Evolutionary conservation across 176 grass and related monocot species (phyloP).

Genomic region (Phoenix dactylifera): DNA sequence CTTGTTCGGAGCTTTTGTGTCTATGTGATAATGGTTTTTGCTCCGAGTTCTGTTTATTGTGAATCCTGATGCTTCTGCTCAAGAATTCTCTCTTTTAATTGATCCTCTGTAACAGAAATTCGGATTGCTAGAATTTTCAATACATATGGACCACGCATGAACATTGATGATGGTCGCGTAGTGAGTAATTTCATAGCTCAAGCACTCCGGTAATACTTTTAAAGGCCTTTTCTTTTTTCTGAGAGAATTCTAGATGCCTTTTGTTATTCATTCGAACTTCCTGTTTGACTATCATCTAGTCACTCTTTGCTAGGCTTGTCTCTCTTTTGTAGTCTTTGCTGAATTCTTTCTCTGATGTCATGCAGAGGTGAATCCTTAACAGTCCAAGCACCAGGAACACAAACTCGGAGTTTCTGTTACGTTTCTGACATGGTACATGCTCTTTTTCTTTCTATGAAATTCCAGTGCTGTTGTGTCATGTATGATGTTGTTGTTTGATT

Average conservation of each 20-base stretch:
- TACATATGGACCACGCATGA: conserved; percentile 99
- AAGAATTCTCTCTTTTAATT: too few species aligned
- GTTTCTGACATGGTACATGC: conserved; percentile 84
- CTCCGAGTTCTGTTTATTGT: too few species aligned
- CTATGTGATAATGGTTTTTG: too few species aligned
- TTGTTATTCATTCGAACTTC: too few species aligned
- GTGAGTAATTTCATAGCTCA: conserved; percentile 99
- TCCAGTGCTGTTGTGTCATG: conserved; percentile 2
- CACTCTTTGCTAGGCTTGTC: too few species aligned
- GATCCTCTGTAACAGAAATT: conserved; percentile 53
- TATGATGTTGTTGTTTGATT: neutral
- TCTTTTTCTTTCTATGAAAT: neutral
- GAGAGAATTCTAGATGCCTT: too few species aligned
- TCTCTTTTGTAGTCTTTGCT: too few species aligned
- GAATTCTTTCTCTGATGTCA: neutral
- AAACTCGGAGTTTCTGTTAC: conserved; percentile 98
- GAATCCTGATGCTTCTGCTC: too few species aligned
- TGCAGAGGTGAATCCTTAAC: conserved; percentile 77
- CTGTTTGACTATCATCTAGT: too few species aligned
- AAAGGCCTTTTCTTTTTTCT: neutral
- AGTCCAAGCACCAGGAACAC: conserved; percentile 96
- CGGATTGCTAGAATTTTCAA: conserved; percentile 99
- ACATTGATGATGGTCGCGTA: conserved; percentile 98
- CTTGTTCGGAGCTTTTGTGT: too few species aligned
- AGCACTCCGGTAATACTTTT: conserved; percentile 70